Conservation (phyloP, 345 rosid genomes). For the Cardamine resedifolia region DNA sequence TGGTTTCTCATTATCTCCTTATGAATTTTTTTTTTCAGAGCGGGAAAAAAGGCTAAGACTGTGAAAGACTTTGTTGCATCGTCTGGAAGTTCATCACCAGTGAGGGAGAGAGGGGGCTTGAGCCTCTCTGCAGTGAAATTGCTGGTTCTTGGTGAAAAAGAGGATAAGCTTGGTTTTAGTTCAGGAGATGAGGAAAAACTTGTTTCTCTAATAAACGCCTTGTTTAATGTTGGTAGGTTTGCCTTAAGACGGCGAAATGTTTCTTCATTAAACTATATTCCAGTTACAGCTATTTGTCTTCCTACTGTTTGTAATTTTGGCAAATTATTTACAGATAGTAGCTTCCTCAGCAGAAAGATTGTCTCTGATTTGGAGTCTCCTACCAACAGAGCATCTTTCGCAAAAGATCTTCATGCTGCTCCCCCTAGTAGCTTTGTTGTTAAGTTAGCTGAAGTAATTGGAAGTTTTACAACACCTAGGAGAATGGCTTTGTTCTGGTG, state of each 20-base stretch:
- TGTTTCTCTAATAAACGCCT: constrained; percentile 47
- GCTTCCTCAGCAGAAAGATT: constrained; percentile 70
- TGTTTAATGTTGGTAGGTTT: constrained; percentile 73
- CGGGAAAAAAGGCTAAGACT: constrained; percentile 66
- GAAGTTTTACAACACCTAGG: constrained; percentile 72
- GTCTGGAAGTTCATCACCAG: constrained; percentile 78
- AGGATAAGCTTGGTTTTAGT: constrained; percentile 59
- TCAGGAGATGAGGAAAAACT: constrained; percentile 70
- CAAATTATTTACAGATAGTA: constrained; percentile 77
- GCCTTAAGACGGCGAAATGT: background rate
- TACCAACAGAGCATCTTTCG: constrained; percentile 43
- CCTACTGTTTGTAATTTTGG: constrained; percentile 62
- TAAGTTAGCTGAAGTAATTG: constrained; percentile 90
- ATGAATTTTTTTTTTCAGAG: constrained; percentile 44
- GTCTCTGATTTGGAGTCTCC: constrained; percentile 49
- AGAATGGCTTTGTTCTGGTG: constrained; percentile 87
- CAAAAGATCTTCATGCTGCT: constrained; percentile 83
- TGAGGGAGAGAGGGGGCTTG: constrained; percentile 74
- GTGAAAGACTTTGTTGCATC: constrained; percentile 77
- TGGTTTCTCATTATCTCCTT: constrained; percentile 12
- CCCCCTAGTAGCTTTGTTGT: constrained; percentile 76
- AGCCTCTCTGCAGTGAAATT: constrained; percentile 88
- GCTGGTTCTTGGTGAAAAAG: constrained; percentile 90
- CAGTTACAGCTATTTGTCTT: constrained; percentile 54
- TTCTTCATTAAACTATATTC: constrained; percentile 24